Evolutionary conservation across 176 grass and related monocot genomes (phyloP).

Genomic region (Olyra latifolia): DNA sequence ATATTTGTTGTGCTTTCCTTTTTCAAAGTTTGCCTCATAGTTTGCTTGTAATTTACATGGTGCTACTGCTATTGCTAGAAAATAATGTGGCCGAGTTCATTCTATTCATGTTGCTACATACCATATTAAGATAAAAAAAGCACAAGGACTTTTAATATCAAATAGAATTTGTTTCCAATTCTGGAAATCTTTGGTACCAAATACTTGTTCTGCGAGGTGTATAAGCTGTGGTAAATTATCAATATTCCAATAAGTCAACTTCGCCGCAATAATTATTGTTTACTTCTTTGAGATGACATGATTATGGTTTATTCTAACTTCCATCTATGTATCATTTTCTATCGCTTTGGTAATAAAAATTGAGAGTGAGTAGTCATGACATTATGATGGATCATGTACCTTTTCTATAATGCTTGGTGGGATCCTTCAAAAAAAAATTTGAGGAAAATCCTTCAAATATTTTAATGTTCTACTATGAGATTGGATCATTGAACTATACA

Average conservation of each 20-base stretch:
- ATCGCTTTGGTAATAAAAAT: background rate
- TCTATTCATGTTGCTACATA: background rate
- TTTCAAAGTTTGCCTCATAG: background rate
- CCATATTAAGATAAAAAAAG: background rate
- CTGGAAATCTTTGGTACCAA: background rate
- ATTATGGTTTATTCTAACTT: background rate
- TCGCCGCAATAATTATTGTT: background rate
- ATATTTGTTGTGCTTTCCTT: background rate
- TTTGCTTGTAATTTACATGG: background rate
- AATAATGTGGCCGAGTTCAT: background rate
- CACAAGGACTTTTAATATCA: background rate
- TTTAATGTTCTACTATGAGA: background rate
- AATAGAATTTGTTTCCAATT: background rate
- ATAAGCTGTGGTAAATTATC: background rate
- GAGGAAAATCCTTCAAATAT: too few species aligned
- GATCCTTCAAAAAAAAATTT: background rate
- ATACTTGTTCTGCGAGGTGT: background rate
- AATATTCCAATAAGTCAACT: background rate
- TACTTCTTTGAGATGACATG: background rate
- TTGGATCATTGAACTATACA: background rate
- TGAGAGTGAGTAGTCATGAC: background rate
- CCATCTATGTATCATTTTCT: background rate
- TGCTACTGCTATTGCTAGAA: background rate
- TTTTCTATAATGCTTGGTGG: background rate
- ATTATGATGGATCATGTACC: background rate